Conservation (phyloP, 805 yeast genomes). For the Kuraishia borneana region DNA sequence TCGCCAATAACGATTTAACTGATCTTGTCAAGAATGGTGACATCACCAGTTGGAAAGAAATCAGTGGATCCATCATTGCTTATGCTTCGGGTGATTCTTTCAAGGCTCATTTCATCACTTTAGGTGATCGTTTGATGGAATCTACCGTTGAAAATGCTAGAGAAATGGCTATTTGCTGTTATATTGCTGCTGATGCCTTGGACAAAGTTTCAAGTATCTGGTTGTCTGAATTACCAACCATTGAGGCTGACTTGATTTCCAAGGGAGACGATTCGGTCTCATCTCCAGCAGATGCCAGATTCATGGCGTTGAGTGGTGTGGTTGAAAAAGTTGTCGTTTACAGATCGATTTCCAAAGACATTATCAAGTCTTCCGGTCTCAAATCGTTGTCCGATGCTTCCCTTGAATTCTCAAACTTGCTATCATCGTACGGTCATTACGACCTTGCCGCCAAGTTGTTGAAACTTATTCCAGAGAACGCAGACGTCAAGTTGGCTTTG, state of each 20-base stretch:
- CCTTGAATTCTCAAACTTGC: slow-evolving; percentile 71
- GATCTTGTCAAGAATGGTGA: slow-evolving; percentile 76
- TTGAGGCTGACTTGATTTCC: slow-evolving; percentile 32
- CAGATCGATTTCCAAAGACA: slow-evolving; percentile 33
- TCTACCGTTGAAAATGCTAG: slow-evolving; percentile 34
- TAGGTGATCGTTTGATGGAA: slow-evolving; percentile 68
- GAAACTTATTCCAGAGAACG: slow-evolving; percentile 58
- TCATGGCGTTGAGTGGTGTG: slow-evolving; percentile 68
- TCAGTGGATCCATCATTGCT: slow-evolving; percentile 59
- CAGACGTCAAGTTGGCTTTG: slow-evolving; percentile 61
- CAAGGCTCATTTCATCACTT: slow-evolving; percentile 41
- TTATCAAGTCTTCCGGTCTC: slow-evolving; percentile 27
- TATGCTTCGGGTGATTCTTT: slow-evolving; percentile 39
- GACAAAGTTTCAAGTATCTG: slow-evolving; percentile 75
- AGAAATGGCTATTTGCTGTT: slow-evolving; percentile 66
- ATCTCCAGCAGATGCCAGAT: slow-evolving; percentile 75
- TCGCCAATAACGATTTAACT: slow-evolving; percentile 36
- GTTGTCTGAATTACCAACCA: slow-evolving; percentile 54
- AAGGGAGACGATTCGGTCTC: slow-evolving; percentile 30
- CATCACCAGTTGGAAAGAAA: slow-evolving; percentile 72
- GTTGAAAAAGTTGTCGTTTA: slow-evolving; percentile 78
- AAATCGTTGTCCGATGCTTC: slow-evolving; percentile 47
- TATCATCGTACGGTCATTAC: slow-evolving; percentile 75
- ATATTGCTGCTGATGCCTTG: slow-evolving; percentile 69
- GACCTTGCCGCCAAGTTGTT: slow-evolving; percentile 69